Evolutionary conservation across 129 eudicot species (phyloP).

Genomic region (Dittrichia graveolens): DNA sequence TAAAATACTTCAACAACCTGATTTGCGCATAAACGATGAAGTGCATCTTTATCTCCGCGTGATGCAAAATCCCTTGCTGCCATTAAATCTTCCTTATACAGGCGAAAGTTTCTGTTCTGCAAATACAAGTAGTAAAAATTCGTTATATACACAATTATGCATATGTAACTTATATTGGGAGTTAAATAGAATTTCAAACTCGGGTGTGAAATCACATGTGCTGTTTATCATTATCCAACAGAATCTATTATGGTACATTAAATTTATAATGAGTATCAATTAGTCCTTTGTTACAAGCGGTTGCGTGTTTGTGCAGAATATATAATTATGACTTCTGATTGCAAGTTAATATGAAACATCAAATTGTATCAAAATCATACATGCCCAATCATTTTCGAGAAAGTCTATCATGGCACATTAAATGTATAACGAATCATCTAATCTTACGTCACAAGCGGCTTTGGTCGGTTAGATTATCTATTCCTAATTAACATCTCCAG

Average conservation of each 20-base stretch:
- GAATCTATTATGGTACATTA: background rate
- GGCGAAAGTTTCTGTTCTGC: conserved; percentile 62
- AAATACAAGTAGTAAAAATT: conserved; percentile 27
- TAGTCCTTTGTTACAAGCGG: background rate
- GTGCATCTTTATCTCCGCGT: conserved; percentile 55
- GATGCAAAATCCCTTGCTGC: conserved; percentile 55
- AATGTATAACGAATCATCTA: conserved; percentile 5
- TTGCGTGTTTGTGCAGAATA: background rate
- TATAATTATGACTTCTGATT: conserved; percentile 10
- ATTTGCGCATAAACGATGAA: conserved; percentile 57
- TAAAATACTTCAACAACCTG: conserved; percentile 50
- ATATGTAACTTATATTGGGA: background rate
- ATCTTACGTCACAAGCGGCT: conserved; percentile 8
- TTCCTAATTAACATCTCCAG: conserved; percentile 9
- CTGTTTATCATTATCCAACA: background rate
- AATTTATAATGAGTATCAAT: background rate
- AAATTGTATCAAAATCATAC: conserved; percentile 10
- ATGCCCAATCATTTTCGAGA: conserved; percentile 16
- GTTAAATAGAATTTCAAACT: background rate
- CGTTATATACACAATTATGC: conserved; percentile 7
- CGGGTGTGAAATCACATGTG: background rate
- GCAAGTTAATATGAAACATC: background rate
- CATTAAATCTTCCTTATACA: conserved; percentile 55
- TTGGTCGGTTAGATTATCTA: background rate
- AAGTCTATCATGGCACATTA: conserved; percentile 8